phyloP scores from a whole-genome alignment of 352 stramenopile species.

The Pythium scleroteichum region DNA sequence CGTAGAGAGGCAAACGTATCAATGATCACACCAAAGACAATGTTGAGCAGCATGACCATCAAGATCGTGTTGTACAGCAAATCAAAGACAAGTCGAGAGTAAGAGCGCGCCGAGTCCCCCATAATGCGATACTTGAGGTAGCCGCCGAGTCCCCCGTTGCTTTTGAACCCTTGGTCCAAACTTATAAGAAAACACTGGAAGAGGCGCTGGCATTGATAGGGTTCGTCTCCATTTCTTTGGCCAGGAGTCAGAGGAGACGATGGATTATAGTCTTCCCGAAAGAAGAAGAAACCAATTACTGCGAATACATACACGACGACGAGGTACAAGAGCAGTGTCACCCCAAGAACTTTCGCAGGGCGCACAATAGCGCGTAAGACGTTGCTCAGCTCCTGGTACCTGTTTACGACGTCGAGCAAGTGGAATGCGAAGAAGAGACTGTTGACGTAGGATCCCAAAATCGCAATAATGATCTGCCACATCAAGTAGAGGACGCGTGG shows the following conservation, averaged over 20 bases:
- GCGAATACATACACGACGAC: conserved; percentile 77
- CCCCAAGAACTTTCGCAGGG: conserved; percentile 53
- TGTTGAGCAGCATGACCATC: conserved; percentile 73
- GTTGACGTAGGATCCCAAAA: conserved; percentile 65
- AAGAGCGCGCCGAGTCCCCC: conserved; percentile 40
- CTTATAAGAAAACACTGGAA: conserved; percentile 78
- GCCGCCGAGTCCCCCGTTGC: conserved; percentile 51
- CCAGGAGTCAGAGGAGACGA: conserved; percentile 27
- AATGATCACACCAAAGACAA: conserved; percentile 81
- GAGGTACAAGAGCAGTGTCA: conserved; percentile 70
- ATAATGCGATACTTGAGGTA: conserved; percentile 47
- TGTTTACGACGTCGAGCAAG: conserved; percentile 73
- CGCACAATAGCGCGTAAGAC: conserved; percentile 64
- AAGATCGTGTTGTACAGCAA: conserved; percentile 71
- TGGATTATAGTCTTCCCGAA: conserved; percentile 62
- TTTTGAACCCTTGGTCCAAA: conserved; percentile 75
- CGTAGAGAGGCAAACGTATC: conserved; percentile 80
- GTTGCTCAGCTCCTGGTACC: conserved; percentile 76
- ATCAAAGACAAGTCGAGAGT: conserved; percentile 61
- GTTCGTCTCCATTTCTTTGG: conserved; percentile 36
- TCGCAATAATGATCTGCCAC: conserved; percentile 56
- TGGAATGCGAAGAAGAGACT: conserved; percentile 82
- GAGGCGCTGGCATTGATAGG: conserved; percentile 64
- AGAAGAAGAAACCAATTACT: conserved; percentile 73
- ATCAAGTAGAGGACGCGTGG: conserved; percentile 60